Percentiles rank a stretch among this genome's conserved stretches.
Evolutionary conservation across 805 yeast genomes (phyloP).

Genomic region (Blastobotrys mokoenaii): DNA sequence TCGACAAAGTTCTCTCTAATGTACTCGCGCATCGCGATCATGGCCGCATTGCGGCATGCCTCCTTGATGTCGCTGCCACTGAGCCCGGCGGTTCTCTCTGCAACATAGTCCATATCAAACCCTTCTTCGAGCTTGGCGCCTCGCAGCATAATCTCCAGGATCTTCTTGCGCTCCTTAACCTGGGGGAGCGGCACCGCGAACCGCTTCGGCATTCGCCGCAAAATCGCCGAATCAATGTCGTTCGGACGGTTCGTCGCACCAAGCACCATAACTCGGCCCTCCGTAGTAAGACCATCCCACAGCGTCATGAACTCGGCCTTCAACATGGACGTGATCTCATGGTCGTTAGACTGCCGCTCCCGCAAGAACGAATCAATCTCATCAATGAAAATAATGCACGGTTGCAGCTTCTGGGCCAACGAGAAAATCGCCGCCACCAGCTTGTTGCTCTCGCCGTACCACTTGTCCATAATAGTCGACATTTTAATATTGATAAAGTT

Average conservation of each 20-base stretch:
- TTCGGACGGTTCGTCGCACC: conserved; percentile 93
- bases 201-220: conserved; percentile 87
- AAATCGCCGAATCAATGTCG: conserved; percentile 87
- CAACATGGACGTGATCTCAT: conserved; percentile 89
- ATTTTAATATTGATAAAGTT: conserved; percentile 83
- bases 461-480: conserved; percentile 93
- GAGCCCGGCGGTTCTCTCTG: conserved; percentile 56
- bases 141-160: conserved; percentile 57
- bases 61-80: conserved; percentile 93
- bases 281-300: conserved; percentile 85
- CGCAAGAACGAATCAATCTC: conserved; percentile 92
- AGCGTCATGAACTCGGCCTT: conserved; percentile 96
- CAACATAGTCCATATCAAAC: conserved; percentile 56
- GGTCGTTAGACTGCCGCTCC: conserved; percentile 76
- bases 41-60: conserved; percentile 86
- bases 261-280: conserved; percentile 75
- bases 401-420: conserved; percentile 80
- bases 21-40: conserved; percentile 80
- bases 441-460: conserved; percentile 96
- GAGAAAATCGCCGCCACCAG: conserved; percentile 89
- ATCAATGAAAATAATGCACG: conserved; percentile 91
- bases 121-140: conserved; percentile 53
- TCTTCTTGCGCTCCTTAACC: conserved; percentile 56
- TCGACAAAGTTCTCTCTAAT: conserved; percentile 51
- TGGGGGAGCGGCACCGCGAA: conserved; percentile 73